Evolutionary conservation across 148 eudicot genomes (phyloP).

Genomic region (Amaranthus palmeri): DNA sequence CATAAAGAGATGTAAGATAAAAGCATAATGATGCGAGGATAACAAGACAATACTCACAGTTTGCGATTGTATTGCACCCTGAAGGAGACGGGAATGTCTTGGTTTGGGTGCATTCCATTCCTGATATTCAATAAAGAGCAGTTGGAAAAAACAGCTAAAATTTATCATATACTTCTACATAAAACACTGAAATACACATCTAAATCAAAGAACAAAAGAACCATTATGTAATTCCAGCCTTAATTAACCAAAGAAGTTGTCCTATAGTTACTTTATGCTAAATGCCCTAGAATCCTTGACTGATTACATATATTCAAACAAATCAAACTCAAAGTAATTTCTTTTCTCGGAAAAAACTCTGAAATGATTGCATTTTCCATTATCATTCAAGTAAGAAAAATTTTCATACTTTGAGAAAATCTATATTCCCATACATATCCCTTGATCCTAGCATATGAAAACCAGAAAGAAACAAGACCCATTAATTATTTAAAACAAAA

Average conservation of each 20-base stretch:
- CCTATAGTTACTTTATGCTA: neutral
- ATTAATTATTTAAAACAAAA: no score
- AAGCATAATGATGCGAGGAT: neutral
- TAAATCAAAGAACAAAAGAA: neutral
- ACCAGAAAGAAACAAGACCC: neutral
- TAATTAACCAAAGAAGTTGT: neutral
- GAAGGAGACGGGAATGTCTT: conserved; percentile 48
- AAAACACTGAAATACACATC: neutral
- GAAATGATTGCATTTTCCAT: neutral
- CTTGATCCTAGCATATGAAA: neutral
- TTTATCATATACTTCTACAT: neutral
- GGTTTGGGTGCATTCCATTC: conserved; percentile 86
- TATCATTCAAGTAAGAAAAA: no score
- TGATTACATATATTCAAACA: neutral
- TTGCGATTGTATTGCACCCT: conserved; percentile 48
- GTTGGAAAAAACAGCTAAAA: neutral
- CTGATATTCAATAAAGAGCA: conserved; percentile 25
- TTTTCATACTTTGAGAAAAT: no score
- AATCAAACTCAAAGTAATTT: neutral
- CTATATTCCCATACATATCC: no score
- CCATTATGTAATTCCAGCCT: neutral
- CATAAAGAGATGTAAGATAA: neutral
- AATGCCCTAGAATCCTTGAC: neutral
- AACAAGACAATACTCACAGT: conserved; percentile 59
- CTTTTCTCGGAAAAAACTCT: neutral